Evolutionary conservation across 2,329 filamentous ascomycete genomes (phyloP).

Genomic region (Curvularia hawaiiensis): DNA sequence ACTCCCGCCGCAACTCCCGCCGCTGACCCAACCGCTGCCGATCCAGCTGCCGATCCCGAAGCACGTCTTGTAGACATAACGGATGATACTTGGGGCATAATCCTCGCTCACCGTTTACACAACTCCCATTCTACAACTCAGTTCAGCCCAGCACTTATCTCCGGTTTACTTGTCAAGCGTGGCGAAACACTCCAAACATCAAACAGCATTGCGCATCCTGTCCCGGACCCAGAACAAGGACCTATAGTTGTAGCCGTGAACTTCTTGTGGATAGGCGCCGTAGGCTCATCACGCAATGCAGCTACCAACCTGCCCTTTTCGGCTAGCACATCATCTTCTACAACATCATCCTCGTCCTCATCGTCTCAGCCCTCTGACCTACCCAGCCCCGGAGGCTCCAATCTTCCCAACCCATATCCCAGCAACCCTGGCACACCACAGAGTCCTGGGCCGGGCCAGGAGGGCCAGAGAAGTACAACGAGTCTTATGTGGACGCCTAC

Average conservation of each 20-base stretch:
- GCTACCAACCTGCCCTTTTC: conserved; percentile 36
- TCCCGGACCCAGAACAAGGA: conserved; percentile 32
- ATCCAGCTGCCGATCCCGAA: conserved; percentile 60
- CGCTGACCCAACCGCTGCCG: conserved; percentile 53
- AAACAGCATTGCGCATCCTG: conserved; percentile 19
- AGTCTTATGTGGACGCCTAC: conserved; percentile 44
- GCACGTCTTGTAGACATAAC: conserved; percentile 72
- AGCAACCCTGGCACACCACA: conserved; percentile 12
- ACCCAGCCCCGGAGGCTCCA: conserved; percentile 23
- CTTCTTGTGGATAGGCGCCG: conserved; percentile 53
- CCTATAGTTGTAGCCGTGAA: conserved; percentile 50
- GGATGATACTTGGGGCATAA: conserved; percentile 77
- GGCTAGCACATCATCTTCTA: conserved; percentile 10
- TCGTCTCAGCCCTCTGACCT: conserved; percentile 27
- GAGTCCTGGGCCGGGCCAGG: conserved; percentile 13
- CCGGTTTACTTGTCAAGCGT: conserved; percentile 53
- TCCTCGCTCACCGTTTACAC: conserved; percentile 65
- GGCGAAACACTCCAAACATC: conserved; percentile 26
- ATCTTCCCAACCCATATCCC: conserved; percentile 10
- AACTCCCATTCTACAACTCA: conserved; percentile 44
- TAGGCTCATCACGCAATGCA: conserved; percentile 42
- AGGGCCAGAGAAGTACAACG: conserved; percentile 25
- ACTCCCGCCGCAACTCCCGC: conserved; percentile 72
- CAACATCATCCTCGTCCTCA: neutral
- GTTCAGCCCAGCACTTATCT: conserved; percentile 47